Base-by-base conservation (phyloP, 192 early-diverging fungal species). In the Glomus cerebriforme region DNA sequence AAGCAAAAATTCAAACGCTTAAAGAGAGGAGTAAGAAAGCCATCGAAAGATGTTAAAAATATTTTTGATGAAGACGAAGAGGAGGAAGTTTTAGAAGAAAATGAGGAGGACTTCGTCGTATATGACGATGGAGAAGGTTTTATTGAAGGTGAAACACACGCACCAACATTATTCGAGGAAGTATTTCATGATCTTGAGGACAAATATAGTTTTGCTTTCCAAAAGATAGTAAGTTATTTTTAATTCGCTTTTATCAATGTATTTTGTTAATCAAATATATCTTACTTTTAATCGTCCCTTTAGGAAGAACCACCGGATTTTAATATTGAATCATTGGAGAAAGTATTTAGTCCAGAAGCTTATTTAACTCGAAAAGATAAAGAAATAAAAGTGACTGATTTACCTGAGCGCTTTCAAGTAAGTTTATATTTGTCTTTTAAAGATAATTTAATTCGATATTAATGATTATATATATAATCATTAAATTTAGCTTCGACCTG, bases 351-450 rank as follows among this genome's bases (percentile, higher is more conserved):
- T 2, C 9, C 43, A 24, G 43, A 71, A 29, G 69, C 69, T 29
- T 47, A 47, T 71, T 71, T 71, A 71, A 99, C 98, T 7, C 94
- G 95, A 59, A 85, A 87, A 66, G 98, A 99, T 80, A 95, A 98
- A 80, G 86, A 90, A 4, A 98, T 99, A 79, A 92, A 95, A 34
- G 81, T 91, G 4, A 87, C 87, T 31, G 96, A 99, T 75, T 85
- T 99, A 0, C 98, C 98, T 12, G 98, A 99, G 81, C 91, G 98
- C 65, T 90, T 97, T 82, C 96, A 96, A 78, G 69, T 71, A 47
- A 67, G 32, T n/a, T 29, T 63, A 24, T 29, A 3, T 27, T 63
- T 5, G 49, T 22, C 29, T 6, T 71, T 24, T 24, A 12, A 2
- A 26, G n/a, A 13, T 26, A 17, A 1, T 47, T 26, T 71, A 24